Evolutionary conservation across 768 basidiomycete species (phyloP), one percentile per base, ranked within the genome.

Genomic region (Asterophora lycoperdoides): DNA sequence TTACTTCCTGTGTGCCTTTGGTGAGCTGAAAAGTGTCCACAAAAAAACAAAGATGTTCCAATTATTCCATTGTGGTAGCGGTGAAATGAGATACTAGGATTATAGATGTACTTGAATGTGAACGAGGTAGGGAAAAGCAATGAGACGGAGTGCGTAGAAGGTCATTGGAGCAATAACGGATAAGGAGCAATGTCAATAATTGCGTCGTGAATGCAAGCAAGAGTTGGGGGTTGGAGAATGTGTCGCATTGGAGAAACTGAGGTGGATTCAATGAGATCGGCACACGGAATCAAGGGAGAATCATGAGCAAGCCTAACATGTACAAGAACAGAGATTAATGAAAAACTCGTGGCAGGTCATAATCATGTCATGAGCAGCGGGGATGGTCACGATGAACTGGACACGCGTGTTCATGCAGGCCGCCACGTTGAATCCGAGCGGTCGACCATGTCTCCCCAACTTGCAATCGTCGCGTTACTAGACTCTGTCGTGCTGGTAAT

Each of bases 401-500:
- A 37, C 41, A 60, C 48, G 53, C 53, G 47, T 44, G 48, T 19
- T 73, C 67, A 74, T 52, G 64, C 67, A 56, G 67, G 70, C 36
- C 68, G 62, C 74, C 66, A 73, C 47, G 65, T 55, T 38, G 58
- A 44, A 48, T 58, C 64, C n/a, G 70, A 60, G 46, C 69, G 65
- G 51, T 74, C 73, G 15, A 67, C 63, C 72, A 13, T 32, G 30
- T 68, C 72, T 23, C 70, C 72, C 79, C 76, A 79, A 58, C 76
- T 80, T 40, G 71, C 64, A 14, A 73, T 68, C 32, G 72, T 75
- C 18, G 65, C 64, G 29, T 68, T 74, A 45, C 76, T 74, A 46
- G 75, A 72, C 37, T 78, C 81, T 14, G 82, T 82, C 59, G 76
- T 73, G 18, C 79, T 77, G 13, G 74, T 73, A 9, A 83, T 61